phyloP scores from a whole-genome alignment of 2,329 filamentous ascomycete genomes.

The Penicillium hordei region DNA sequence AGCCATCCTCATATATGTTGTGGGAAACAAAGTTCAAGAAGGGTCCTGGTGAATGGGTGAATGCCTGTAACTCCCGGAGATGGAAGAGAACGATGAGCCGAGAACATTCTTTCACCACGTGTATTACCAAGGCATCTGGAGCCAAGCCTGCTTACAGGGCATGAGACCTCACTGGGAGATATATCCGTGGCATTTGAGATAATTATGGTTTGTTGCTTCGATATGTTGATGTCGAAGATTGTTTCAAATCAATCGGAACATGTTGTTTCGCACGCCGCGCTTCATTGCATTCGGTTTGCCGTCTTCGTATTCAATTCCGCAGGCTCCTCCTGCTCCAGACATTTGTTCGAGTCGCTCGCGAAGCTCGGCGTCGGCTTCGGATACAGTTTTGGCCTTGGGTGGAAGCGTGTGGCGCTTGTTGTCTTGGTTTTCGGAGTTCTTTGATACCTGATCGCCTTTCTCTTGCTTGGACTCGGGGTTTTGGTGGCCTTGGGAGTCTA shows the following conservation, averaged over 20 bases:
- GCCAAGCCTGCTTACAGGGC: neutral
- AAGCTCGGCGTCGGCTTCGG: constrained; percentile 67
- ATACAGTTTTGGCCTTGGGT: constrained; percentile 54
- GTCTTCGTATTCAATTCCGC: constrained; percentile 73
- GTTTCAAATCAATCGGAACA: constrained; percentile 67
- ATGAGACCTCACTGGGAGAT: neutral
- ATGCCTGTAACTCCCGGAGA: neutral
- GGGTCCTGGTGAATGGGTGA: neutral
- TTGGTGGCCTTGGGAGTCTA: neutral
- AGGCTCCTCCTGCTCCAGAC: constrained; percentile 67
- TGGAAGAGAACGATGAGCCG: neutral
- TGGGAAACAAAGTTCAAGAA: neutral
- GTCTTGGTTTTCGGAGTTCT: constrained; percentile 2
- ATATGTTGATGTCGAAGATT: neutral
- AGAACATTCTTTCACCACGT: neutral
- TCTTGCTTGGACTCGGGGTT: neutral
- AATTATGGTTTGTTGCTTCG: neutral
- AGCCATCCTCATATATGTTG: neutral
- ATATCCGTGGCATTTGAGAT: neutral
- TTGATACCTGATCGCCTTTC: neutral
- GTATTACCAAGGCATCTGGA: neutral
- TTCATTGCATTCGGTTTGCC: constrained; percentile 72
- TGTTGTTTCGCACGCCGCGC: constrained; percentile 70
- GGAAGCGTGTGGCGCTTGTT: constrained; percentile 10
- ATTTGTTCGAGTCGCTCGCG: constrained; percentile 64